phyloP scores from a whole-genome alignment of 441 rosid genomes.

The Eruca vesicaria region DNA sequence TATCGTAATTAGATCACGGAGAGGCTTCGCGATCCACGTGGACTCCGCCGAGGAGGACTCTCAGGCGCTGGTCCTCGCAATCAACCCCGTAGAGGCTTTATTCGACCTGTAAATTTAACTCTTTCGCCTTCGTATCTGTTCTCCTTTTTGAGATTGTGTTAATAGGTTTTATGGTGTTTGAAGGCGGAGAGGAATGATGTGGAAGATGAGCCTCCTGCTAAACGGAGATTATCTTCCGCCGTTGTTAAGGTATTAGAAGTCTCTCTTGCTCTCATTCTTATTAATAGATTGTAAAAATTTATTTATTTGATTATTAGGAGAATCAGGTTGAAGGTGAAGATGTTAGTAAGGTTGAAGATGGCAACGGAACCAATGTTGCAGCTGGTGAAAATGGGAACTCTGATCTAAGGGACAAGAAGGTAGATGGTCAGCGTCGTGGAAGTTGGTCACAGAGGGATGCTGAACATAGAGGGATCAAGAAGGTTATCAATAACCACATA shows the following conservation, averaged over 20 bases:
- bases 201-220: conserved; percentile 86
- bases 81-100: conserved; percentile 62
- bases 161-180: background rate
- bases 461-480: conserved; percentile 38
- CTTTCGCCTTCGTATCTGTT: background rate
- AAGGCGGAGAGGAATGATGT: conserved; percentile 72
- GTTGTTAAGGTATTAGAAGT: conserved; percentile 76
- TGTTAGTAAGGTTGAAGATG: conserved; percentile 50
- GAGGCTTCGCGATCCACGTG: conserved; percentile 91
- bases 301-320: background rate
- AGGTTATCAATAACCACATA: background rate
- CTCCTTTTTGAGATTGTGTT: background rate
- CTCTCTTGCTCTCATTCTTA: background rate
- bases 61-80: conserved; percentile 57
- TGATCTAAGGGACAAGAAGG: conserved; percentile 43
- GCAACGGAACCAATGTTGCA: conserved; percentile 24
- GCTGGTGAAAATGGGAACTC: conserved; percentile 40
- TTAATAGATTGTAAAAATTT: background rate
- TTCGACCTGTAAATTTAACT: conserved; percentile 51
- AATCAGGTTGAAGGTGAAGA: conserved; percentile 40
- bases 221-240: conserved; percentile 82
- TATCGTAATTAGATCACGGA: conserved; percentile 61
- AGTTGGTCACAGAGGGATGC: conserved; percentile 62
- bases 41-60: conserved; percentile 77
- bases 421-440: conserved; percentile 39